Evolutionary conservation across 2,329 filamentous ascomycete genomes (phyloP), one percentile per base, ranked within the genome.

Genomic region (Colletotrichum sublineola): DNA sequence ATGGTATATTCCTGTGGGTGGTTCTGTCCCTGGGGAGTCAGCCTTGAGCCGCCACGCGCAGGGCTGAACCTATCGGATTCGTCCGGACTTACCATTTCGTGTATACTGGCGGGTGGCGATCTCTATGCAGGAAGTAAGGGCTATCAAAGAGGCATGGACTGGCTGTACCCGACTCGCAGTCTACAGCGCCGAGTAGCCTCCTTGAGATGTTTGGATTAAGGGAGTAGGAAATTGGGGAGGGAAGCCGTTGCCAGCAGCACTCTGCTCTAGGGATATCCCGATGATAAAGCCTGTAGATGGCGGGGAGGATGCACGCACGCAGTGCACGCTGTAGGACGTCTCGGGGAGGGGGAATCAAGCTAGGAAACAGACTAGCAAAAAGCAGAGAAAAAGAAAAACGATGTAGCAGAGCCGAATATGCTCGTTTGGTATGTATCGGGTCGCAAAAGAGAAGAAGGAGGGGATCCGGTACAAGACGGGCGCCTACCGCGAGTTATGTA

Each of bases 401-500:
- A 53, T 65, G 46, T 55, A 79, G 78, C 75, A 77, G 78, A 79
- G 76, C 77, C 80, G 78, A 77, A 78, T 74, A 78, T 78, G 75
- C 77, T 77, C 77, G 77, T 74, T 77, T 77, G 76, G 79, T 76
- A 78, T 77, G 78, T 78, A 75, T 79, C 75, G 78, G 76, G 79
- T 81, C 79, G 80, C 83, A 84, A 84, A 84, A 83, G 77, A 79
- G 80, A 78, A 79, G 78, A 81, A 77, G 77, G 73, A 79, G 77
- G 75, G 76, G 75, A 76, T 78, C 75, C 77, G 78, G 78, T 79
- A 75, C 75, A 75, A 74, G 72, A 77, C 77, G 83, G 85, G 85
- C 83, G 84, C 81, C 80, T 85, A 83, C 79, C 79, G 80, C 76
- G 78, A 79, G 82, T 86, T 87, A 87, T 86, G 85, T 87, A 86